Percentiles rank a stretch among this genome's conserved stretches.
These are phyloP conservation scores for Rugosomyces carneus DNA, from an alignment of 1,284 basidiomycete genomes.

Conservation along the genomic window DNA sequence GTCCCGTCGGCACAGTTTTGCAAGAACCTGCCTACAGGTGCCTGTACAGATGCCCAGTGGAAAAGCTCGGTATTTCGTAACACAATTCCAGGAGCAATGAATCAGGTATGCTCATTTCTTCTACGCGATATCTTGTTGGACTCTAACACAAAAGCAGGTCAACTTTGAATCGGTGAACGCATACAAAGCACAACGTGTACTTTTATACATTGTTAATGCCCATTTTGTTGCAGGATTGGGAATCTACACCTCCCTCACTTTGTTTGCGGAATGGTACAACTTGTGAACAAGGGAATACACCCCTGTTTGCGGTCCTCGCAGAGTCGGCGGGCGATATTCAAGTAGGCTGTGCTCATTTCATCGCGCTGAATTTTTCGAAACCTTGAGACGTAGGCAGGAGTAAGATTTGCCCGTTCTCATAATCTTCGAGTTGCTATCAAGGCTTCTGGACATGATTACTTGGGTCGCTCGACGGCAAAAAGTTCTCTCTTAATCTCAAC, in stretches of 20 bases:
- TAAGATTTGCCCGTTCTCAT: slow-evolving; percentile 18
- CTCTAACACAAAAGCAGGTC: slow-evolving; percentile 5
- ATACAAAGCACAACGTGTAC: not conserved
- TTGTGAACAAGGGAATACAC: slow-evolving; percentile 16
- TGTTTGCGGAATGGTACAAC: slow-evolving; percentile 10
- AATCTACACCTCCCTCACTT: slow-evolving; percentile 15
- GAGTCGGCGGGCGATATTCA: slow-evolving; percentile 16
- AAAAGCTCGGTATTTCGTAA: slow-evolving; percentile 14
- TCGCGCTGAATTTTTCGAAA: slow-evolving; percentile 3
- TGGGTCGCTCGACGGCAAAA: slow-evolving; percentile 27
- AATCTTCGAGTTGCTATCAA: slow-evolving; percentile 26
- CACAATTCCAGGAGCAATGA: slow-evolving; percentile 18
- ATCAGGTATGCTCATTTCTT: slow-evolving; percentile 12
- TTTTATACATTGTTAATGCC: not conserved
- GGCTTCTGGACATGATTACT: slow-evolving; percentile 26
- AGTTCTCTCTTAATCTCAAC: slow-evolving; percentile 25
- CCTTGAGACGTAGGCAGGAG: slow-evolving; percentile 17
- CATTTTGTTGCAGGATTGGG: slow-evolving; percentile 10
- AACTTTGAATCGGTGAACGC: slow-evolving; percentile 15
- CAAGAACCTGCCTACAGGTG: slow-evolving; percentile 5
- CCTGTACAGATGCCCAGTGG: slow-evolving; percentile 8
- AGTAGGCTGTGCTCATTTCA: slow-evolving; percentile 2
- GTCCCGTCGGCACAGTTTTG: slow-evolving; percentile 19
- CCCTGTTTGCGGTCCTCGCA: slow-evolving; percentile 14
- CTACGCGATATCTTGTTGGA: not conserved